Conservation (phyloP, 306 rosid species). For the Vigna mungo region DNA sequence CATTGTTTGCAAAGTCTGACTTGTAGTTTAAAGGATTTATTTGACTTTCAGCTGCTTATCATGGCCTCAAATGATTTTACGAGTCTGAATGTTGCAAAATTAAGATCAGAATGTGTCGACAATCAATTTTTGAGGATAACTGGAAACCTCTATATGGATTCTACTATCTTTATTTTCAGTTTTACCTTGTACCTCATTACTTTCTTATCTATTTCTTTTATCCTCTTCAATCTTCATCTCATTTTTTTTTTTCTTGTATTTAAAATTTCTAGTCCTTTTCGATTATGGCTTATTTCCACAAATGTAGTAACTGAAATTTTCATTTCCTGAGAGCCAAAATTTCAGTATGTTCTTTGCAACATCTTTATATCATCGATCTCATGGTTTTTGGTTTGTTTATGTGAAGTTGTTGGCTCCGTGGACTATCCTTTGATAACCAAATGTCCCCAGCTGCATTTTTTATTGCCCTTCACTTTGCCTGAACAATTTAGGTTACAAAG, state of each 20-base stretch:
- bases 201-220: too few relatives aligned
- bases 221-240: constrained; percentile 1
- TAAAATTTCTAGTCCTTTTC: background rate
- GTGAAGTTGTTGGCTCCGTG: background rate
- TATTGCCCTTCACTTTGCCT: constrained; percentile 15
- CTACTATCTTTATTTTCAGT: background rate
- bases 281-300: background rate
- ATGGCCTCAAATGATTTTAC: background rate
- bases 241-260: too few relatives aligned
- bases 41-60: background rate
- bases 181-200: background rate
- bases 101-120: constrained; percentile 7
- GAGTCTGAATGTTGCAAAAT: constrained; percentile 2
- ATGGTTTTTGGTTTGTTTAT: background rate
- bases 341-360: background rate
- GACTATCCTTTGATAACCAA: constrained; percentile 7
- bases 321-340: background rate
- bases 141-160: background rate
- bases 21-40: constrained; percentile 13
- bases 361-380: background rate
- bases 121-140: background rate
- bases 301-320: background rate
- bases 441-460: background rate
- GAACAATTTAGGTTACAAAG: background rate
- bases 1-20: constrained; percentile 8